phyloP scores from a whole-genome alignment of 495 filamentous ascomycete genomes.

The Trypethelium eluteriae region DNA sequence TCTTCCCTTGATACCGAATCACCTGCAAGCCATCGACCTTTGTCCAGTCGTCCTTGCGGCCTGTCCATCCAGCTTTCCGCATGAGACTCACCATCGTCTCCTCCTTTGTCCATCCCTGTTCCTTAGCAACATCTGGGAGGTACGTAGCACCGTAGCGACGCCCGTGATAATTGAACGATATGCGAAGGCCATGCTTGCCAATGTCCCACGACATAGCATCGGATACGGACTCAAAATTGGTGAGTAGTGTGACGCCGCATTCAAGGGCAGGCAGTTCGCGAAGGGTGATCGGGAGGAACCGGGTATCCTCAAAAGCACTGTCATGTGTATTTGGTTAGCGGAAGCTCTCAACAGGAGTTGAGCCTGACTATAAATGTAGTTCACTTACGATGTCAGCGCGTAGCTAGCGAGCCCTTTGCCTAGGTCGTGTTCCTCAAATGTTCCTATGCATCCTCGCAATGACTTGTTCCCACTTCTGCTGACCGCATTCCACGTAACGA shows the following conservation, averaged over 20 bases:
- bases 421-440: conserved; percentile 75
- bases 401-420: conserved; percentile 66
- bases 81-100: conserved; percentile 83
- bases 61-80: conserved; percentile 85
- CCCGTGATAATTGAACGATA: conserved; percentile 36
- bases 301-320: conserved; percentile 77
- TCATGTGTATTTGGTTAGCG: background rate
- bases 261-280: conserved; percentile 55
- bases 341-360: conserved; percentile 2
- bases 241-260: conserved; percentile 41
- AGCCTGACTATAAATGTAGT: conserved; percentile 2
- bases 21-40: conserved; percentile 64
- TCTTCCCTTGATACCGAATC: conserved; percentile 73
- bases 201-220: conserved; percentile 78
- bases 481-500: conserved; percentile 90
- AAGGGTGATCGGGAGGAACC: conserved; percentile 66
- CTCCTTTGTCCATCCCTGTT: conserved; percentile 95
- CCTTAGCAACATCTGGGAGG: conserved; percentile 79
- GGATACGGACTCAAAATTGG: conserved; percentile 39
- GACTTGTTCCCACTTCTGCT: conserved; percentile 50
- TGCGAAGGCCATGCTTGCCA: conserved; percentile 70
- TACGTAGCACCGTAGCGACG: conserved; percentile 61
- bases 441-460: conserved; percentile 93
- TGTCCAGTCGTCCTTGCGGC: conserved; percentile 60
- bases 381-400: conserved; percentile 69